These are phyloP conservation scores for Starmerella geochares DNA, from an alignment of 805 yeast genomes.

Conservation along the genomic window DNA sequence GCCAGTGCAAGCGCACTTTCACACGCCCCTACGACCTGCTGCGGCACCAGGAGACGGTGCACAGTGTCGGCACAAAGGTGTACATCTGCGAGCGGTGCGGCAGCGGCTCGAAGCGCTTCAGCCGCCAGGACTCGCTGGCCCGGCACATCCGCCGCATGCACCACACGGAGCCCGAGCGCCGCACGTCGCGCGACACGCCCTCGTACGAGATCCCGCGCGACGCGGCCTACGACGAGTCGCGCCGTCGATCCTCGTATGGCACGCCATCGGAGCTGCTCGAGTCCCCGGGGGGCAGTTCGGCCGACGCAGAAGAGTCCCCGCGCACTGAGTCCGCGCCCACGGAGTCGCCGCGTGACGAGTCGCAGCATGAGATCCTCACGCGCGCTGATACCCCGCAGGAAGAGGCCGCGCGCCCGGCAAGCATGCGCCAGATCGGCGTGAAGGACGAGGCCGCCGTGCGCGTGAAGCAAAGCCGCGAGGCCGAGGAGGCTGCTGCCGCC, in stretches of 20 bases:
- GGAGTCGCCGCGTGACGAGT: neutral
- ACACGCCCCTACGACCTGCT: slow-evolving; percentile 89
- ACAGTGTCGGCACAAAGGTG: slow-evolving; percentile 70
- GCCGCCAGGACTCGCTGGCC: slow-evolving; percentile 20
- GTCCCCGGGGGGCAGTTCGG: neutral
- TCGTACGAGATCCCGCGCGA: slow-evolving; percentile 1
- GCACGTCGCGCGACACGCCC: neutral
- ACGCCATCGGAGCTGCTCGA: no score
- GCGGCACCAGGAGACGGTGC: slow-evolving; percentile 91
- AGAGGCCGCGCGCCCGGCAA: neutral
- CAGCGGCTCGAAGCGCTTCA: slow-evolving; percentile 37
- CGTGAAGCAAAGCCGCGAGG: neutral
- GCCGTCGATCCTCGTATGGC: neutral
- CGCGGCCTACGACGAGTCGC: neutral
- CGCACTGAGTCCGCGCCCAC: neutral
- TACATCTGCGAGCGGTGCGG: slow-evolving; percentile 82
- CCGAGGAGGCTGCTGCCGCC: neutral
- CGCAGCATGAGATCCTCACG: neutral
- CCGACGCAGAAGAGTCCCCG: no score
- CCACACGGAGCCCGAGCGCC: slow-evolving; percentile 9
- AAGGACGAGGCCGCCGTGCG: neutral
- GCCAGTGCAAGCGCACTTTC: slow-evolving; percentile 61
- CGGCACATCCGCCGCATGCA: slow-evolving; percentile 20
- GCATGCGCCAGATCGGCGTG: slow-evolving; percentile 2
- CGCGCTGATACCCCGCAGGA: neutral